Evolutionary conservation across 768 basidiomycete genomes (phyloP).

Genomic region (Wakefieldia striispora): DNA sequence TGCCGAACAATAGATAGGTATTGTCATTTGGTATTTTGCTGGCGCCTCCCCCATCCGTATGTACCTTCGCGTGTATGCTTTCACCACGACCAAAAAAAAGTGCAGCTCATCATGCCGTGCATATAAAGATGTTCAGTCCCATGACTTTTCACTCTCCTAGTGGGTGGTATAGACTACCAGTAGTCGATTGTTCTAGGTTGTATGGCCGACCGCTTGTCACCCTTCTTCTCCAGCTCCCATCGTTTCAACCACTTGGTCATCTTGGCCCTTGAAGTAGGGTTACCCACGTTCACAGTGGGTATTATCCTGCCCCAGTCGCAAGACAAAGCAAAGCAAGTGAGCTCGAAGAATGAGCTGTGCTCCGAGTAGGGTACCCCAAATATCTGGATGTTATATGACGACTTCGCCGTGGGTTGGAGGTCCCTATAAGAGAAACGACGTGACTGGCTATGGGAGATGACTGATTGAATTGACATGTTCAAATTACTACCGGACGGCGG

Average conservation of each 20-base stretch:
- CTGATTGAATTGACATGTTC: slow-evolving; percentile 59
- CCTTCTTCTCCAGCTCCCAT: slow-evolving; percentile 83
- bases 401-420: slow-evolving; percentile 67
- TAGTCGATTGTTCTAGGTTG: slow-evolving; percentile 43
- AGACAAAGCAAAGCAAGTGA: slow-evolving; percentile 93
- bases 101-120: slow-evolving; percentile 13
- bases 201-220: slow-evolving; percentile 38
- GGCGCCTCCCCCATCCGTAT: slow-evolving; percentile 9
- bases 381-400: slow-evolving; percentile 65
- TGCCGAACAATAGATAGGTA: slow-evolving; percentile 55
- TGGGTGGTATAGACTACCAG: slow-evolving; percentile 34
- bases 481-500: slow-evolving; percentile 63
- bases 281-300: slow-evolving; percentile 90
- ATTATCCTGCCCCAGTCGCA: slow-evolving; percentile 87
- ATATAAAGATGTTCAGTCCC: slow-evolving; percentile 10
- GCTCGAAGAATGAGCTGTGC: slow-evolving; percentile 93
- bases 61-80: slow-evolving; percentile 21
- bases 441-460: slow-evolving; percentile 67
- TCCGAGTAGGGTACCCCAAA: slow-evolving; percentile 93
- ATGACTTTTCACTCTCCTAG: not conserved
- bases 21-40: slow-evolving; percentile 5
- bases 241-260: slow-evolving; percentile 87
- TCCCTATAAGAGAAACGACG: slow-evolving; percentile 67
- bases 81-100: slow-evolving; percentile 23
- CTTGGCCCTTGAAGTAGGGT: slow-evolving; percentile 67